Evolutionary conservation across 345 rosid species (phyloP).

Genomic region (Iberis pinnata): DNA sequence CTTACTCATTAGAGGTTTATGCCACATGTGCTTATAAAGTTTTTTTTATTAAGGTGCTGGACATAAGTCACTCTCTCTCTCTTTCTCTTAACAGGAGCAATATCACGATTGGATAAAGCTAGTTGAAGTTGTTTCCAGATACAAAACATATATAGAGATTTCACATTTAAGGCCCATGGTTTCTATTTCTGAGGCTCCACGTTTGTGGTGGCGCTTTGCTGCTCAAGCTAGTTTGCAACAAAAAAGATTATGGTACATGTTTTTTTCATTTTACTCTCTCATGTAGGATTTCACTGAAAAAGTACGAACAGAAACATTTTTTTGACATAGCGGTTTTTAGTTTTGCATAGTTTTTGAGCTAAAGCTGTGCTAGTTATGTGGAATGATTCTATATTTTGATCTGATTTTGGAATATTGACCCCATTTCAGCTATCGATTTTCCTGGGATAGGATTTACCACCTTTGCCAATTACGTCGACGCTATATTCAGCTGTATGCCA

Average conservation of each 20-base stretch:
- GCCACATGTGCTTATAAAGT: neutral
- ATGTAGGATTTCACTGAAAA: constrained; percentile 12
- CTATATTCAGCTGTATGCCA: constrained; percentile 81
- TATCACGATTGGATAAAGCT: constrained; percentile 97
- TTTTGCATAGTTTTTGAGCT: constrained; percentile 14
- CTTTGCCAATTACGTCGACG: constrained; percentile 81
- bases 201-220: constrained; percentile 92
- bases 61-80: constrained; percentile 14
- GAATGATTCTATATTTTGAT: constrained; percentile 21
- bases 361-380: neutral
- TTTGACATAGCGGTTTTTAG: constrained; percentile 11
- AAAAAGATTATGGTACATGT: constrained; percentile 72
- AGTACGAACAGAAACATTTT: constrained; percentile 5
- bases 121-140: constrained; percentile 80
- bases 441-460: constrained; percentile 79
- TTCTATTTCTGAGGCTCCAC: constrained; percentile 55
- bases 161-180: constrained; percentile 84
- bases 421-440: constrained; percentile 63
- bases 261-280: constrained; percentile 19
- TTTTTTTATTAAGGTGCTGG: constrained; percentile 13
- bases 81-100: constrained; percentile 56
- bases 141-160: constrained; percentile 70
- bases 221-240: constrained; percentile 78
- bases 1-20: constrained; percentile 4
- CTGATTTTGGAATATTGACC: constrained; percentile 20